Base-by-base conservation (phyloP, 2,329 filamentous ascomycete genomes). In the Xylariales sp. region DNA sequence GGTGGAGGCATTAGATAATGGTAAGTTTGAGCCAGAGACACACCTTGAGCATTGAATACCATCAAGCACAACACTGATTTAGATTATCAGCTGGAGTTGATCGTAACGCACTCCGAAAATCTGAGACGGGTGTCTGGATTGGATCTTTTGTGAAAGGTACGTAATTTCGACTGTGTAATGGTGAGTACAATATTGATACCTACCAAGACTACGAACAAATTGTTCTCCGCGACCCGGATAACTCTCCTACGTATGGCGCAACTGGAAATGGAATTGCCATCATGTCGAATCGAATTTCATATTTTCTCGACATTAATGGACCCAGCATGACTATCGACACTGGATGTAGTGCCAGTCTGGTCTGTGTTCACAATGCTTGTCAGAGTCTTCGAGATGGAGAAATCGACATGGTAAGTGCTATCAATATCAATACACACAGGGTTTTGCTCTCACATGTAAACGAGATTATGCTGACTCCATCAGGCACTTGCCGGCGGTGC, bases 401-500 rank as follows among this genome's bases (percentile, higher is more conserved):
- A 18, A 38, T 47, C 20, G 45, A 53, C 13, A 38, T 48, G 15
- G 49, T 51, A 41, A 44, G 51, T 43, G 10, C 13, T 8, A 25
- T 8, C n/a, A 25, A 25, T 24, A 10, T 5, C 11, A 8, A 12
- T 6, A 33, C 8, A 13, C 17, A 14, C 11, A 6, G n/a, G 4
- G 6, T 36, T 11, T 28, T 36, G 30, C 11, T 7, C 29, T n/a
- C 8, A 8, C 8, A 25, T 25, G 8, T 27, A 11, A 25, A n/a
- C 18, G 13, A 13, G 17, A 20, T 19, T 17, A 33, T 21, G 10
- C 29, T 18, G n/a, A 4, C 13, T 14, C 6, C 8, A 24, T 13
- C 8, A 39, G 70, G 65, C 64, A 5, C 63, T 76, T 41, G 72
- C 70, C 21, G 71, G 68, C 3, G 72, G 72, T 3, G 67, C 67